Percentiles rank a stretch among this genome's conserved stretches.
Conservation (phyloP, 2,329 filamentous ascomycete genomes). For the Parascedosporium putredinis region DNA sequence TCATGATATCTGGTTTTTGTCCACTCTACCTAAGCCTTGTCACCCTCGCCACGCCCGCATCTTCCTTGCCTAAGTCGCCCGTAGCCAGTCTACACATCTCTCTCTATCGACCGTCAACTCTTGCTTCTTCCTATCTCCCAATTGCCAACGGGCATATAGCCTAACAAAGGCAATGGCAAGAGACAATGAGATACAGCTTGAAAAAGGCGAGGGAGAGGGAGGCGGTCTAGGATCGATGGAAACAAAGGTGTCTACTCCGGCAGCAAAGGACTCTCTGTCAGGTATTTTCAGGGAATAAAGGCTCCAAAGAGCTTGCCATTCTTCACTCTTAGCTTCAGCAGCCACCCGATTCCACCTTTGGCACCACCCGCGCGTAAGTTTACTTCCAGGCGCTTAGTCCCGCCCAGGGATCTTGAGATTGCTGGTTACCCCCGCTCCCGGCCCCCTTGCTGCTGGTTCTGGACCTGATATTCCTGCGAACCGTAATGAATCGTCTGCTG, state of each 20-base stretch:
- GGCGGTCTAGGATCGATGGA: too few species aligned
- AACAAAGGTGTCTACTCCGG: too few species aligned
- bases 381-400: constrained; percentile 43
- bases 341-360: not conserved
- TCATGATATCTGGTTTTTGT: not conserved
- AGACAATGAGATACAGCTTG: too few species aligned
- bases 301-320: too few species aligned
- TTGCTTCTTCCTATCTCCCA: too few species aligned
- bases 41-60: not conserved
- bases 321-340: not conserved
- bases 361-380: not conserved
- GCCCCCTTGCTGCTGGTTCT: constrained; percentile 16
- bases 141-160: too few species aligned
- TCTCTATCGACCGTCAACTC: too few species aligned
- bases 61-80: too few species aligned
- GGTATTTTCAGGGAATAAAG: too few species aligned
- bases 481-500: constrained; percentile 52
- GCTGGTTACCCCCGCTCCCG: constrained; percentile 24
- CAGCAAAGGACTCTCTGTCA: too few species aligned
- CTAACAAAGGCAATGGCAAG: not conserved
- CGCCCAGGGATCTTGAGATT: constrained; percentile 39
- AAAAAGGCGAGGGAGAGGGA: not conserved
- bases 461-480: constrained; percentile 20
- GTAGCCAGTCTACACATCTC: too few species aligned
- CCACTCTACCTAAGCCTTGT: too few species aligned